A percentile compares a stretch with the other conserved stretches of the same genome.
Evolutionary conservation across 1,284 basidiomycete species (phyloP).

Genomic region (Schizophyllum commune): DNA sequence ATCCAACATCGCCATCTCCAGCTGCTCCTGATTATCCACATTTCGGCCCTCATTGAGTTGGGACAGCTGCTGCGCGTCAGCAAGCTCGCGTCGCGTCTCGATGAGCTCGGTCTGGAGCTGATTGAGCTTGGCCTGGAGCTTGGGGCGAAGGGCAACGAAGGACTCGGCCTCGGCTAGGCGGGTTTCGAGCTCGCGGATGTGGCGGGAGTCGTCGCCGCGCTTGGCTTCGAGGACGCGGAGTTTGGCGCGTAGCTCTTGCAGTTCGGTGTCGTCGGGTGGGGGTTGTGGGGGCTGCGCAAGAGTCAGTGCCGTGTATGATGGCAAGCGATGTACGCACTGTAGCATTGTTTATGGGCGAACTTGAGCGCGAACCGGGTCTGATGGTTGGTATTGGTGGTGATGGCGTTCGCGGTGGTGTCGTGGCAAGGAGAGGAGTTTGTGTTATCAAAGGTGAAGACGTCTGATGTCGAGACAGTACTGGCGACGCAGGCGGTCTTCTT

Average conservation of each 20-base stretch:
- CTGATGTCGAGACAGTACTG: neutral
- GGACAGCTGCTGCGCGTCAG: slow-evolving; percentile 47
- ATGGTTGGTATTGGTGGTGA: neutral
- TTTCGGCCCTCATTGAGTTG: slow-evolving; percentile 52
- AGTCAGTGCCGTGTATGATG: neutral
- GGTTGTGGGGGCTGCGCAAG: neutral
- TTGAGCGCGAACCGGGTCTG: neutral
- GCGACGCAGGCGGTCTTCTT: neutral
- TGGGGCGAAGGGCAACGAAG: slow-evolving; percentile 80
- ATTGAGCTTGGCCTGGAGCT: slow-evolving; percentile 82
- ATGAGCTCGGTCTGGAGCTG: slow-evolving; percentile 74
- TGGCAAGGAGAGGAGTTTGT: neutral
- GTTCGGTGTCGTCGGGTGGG: slow-evolving; percentile 43
- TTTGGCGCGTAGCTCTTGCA: slow-evolving; percentile 80
- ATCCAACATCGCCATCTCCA: slow-evolving; percentile 94
- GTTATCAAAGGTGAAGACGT: neutral
- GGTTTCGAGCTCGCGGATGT: slow-evolving; percentile 79
- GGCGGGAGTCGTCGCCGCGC: slow-evolving; percentile 79
- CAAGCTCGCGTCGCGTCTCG: slow-evolving; percentile 31
- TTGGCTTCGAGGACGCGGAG: slow-evolving; percentile 81
- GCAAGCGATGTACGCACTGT: neutral
- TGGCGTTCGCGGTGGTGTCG: neutral
- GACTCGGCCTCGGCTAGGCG: slow-evolving; percentile 78
- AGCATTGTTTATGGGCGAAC: neutral
- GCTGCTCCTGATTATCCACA: slow-evolving; percentile 75